These are phyloP conservation scores for Coelastrella sp. DNA, from an alignment of 139 green algal species.

Conservation along the genomic window DNA sequence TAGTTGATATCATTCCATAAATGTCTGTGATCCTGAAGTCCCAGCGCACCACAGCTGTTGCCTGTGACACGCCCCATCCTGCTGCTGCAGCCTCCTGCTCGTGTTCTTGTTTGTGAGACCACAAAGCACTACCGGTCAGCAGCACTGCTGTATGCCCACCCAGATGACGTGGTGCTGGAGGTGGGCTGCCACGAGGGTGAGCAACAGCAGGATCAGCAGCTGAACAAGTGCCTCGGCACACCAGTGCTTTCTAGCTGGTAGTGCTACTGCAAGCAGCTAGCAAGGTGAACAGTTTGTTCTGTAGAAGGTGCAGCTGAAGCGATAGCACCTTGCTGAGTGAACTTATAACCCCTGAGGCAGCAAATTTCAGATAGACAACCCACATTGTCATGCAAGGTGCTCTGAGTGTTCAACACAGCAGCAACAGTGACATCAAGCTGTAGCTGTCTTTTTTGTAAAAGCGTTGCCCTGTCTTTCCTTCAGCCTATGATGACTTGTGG, in stretches of 20 bases:
- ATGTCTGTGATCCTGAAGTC: neutral
- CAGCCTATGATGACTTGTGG: no score
- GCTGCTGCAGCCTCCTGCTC: conserved; percentile 46
- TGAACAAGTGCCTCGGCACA: neutral
- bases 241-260: no score
- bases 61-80: neutral
- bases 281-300: no score
- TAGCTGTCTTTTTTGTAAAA: no score
- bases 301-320: neutral
- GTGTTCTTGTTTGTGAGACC: conserved; percentile 52
- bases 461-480: no score
- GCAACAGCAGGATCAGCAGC: neutral
- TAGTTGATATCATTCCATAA: no score
- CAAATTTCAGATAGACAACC: no score
- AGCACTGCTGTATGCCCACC: conserved; percentile 35
- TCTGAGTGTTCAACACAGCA: no score
- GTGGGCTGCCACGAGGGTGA: conserved; percentile 65
- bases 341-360: no score
- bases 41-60: neutral
- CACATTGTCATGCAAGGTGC: no score
- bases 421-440: no score
- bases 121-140: conserved; percentile 61
- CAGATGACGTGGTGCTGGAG: conserved; percentile 54
- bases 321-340: neutral
- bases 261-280: no score